Conservation (phyloP, 495 filamentous ascomycete species). For the Podospora australis region DNA sequence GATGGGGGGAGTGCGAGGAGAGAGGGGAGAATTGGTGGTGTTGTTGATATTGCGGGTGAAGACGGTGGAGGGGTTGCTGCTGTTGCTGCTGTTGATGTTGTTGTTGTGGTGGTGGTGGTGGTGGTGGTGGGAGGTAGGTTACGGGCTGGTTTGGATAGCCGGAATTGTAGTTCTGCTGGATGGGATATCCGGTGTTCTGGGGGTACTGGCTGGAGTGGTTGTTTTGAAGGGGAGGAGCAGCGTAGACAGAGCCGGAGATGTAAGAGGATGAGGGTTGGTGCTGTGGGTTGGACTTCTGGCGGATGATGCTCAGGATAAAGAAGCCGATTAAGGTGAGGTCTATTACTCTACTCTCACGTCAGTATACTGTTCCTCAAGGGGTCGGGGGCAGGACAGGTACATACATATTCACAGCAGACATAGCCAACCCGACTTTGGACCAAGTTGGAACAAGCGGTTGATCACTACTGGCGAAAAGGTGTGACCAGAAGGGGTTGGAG, state of each 20-base stretch:
- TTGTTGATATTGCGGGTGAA: neutral
- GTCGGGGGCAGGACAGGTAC: neutral
- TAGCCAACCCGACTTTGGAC: constrained; percentile 18
- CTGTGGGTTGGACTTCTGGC: neutral
- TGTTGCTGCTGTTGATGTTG: constrained; percentile 1
- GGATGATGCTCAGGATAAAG: constrained; percentile 6
- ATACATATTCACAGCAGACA: constrained; percentile 15
- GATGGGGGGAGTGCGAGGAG: neutral
- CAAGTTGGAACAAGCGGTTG: constrained; percentile 10
- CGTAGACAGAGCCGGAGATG: no score
- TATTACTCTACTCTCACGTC: constrained; percentile 2
- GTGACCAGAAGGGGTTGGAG: neutral
- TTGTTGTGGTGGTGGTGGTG: constrained; percentile 1
- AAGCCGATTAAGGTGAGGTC: constrained; percentile 15
- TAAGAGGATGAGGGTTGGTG: no score
- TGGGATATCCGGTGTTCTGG: no score
- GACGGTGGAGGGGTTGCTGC: neutral
- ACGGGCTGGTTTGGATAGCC: no score
- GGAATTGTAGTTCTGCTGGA: no score
- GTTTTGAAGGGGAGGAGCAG: no score
- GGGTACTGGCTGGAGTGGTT: no score
- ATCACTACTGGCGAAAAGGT: neutral
- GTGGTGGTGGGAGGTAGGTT: neutral
- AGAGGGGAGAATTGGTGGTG: neutral
- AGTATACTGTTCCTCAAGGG: neutral